Percentiles rank a stretch among this genome's conserved stretches.
Evolutionary conservation across 2,329 filamentous ascomycete species (phyloP).

Genomic region (Colletotrichum graminicola): DNA sequence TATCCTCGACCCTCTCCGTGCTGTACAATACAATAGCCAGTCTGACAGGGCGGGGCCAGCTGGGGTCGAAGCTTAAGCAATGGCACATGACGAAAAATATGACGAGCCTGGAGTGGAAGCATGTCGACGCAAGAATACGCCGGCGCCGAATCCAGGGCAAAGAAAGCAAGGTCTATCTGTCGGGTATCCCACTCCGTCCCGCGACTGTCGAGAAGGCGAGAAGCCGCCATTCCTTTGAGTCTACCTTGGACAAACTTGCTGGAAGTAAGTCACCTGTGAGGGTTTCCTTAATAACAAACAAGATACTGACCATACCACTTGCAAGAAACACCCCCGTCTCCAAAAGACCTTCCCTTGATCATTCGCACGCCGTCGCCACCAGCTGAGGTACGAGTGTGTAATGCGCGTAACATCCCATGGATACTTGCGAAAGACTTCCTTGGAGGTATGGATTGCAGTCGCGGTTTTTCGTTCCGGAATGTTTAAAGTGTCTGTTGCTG

Average conservation of each 20-base stretch:
- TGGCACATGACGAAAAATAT: constrained; percentile 27
- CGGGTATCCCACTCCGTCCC: not conserved
- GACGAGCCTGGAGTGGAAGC: not conserved
- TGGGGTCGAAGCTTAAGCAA: constrained; percentile 17
- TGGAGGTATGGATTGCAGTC: not conserved
- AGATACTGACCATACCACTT: not conserved
- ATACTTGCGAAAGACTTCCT: not conserved
- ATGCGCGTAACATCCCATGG: not conserved
- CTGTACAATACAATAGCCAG: not conserved
- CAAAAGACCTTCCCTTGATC: constrained; percentile 1
- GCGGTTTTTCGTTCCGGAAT: too few relatives aligned
- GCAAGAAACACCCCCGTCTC: not conserved
- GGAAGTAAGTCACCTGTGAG: not conserved
- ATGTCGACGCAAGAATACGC: not conserved
- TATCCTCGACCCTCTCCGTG: not conserved
- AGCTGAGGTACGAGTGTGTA: not conserved
- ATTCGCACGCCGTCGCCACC: constrained; percentile 2
- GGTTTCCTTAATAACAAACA: accelerated
- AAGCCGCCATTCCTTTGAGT: not conserved
- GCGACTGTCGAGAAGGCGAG: not conserved
- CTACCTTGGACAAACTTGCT: not conserved
- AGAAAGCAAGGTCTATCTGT: constrained; percentile 15
- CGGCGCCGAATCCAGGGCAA: not conserved
- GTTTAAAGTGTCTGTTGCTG: not conserved
- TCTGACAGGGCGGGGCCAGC: not conserved